Percentiles rank a stretch among this genome's conserved stretches.
phyloP scores from a whole-genome alignment of 2,329 filamentous ascomycete species.

The Alternaria sp. region DNA sequence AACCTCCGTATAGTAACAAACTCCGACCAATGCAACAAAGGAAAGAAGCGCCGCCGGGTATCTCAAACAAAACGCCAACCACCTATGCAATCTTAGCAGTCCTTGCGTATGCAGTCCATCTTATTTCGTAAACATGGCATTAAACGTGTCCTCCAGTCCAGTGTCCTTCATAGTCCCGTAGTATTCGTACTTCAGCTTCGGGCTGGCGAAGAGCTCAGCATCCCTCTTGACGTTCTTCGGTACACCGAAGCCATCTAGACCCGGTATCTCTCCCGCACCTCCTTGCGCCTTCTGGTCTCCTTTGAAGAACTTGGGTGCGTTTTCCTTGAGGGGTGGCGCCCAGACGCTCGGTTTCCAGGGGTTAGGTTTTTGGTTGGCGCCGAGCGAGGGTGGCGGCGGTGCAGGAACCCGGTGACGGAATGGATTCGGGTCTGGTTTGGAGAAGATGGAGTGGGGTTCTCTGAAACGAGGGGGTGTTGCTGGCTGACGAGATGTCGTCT shows the following conservation, averaged over 20 bases:
- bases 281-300: slow-evolving; percentile 37
- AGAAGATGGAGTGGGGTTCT: slow-evolving; percentile 31
- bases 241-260: slow-evolving; percentile 30
- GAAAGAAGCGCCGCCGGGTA: slow-evolving; percentile 20
- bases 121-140: slow-evolving; percentile 40
- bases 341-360: slow-evolving; percentile 57
- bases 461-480: slow-evolving; percentile 12
- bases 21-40: slow-evolving; percentile 5
- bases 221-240: slow-evolving; percentile 37
- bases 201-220: slow-evolving; percentile 38
- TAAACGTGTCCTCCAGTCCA: slow-evolving; percentile 43
- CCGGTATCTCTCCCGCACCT: slow-evolving; percentile 17
- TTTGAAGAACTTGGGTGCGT: slow-evolving; percentile 61
- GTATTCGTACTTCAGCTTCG: slow-evolving; percentile 44
- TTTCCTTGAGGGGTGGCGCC: slow-evolving; percentile 59
- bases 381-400: slow-evolving; percentile 62
- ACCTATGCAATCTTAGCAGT: background rate
- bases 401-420: slow-evolving; percentile 76
- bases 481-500: slow-evolving; percentile 8
- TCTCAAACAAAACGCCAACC: slow-evolving; percentile 24
- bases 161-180: slow-evolving; percentile 40
- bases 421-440: slow-evolving; percentile 54
- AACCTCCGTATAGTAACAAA: background rate
- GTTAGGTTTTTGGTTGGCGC: slow-evolving; percentile 66
- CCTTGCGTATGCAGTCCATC: background rate